Percentiles rank a stretch among this genome's conserved stretches.
Evolutionary conservation across 176 grass and related monocot species (phyloP).

Genomic region (Pontederia paniculata): DNA sequence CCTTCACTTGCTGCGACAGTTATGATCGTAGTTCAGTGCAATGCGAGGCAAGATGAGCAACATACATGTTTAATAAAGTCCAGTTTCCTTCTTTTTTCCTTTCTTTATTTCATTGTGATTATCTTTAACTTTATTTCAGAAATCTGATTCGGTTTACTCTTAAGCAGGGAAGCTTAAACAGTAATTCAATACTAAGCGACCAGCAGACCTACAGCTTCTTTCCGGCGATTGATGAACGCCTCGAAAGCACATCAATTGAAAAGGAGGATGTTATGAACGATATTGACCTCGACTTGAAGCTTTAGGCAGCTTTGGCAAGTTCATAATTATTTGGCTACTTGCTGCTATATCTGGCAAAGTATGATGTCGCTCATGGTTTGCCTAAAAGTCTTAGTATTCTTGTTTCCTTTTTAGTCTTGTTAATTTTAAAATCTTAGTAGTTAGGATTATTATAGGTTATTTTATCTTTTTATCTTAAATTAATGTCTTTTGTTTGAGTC

Average conservation of each 20-base stretch:
- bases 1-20: not conserved
- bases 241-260: conserved; percentile 5
- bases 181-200: not conserved
- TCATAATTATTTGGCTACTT: no score
- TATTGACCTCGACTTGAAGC: conserved; percentile 24
- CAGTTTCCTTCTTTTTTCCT: not conserved
- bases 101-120: not conserved
- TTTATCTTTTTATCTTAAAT: no score
- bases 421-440: no score
- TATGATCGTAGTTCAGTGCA: not conserved
- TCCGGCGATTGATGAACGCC: not conserved
- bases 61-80: no score
- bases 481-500: no score
- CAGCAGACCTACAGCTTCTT: conserved; percentile 14
- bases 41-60: not conserved
- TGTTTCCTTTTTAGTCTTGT: no score
- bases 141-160: not conserved
- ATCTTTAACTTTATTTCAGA: not conserved
- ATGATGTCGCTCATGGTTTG: no score
- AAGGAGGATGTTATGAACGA: not conserved
- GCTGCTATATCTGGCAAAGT: no score
- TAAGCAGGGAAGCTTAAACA: not conserved
- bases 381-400: no score
- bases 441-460: no score
- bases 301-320: not conserved